Conservation (phyloP, 139 green algal genomes). For the Raphidocelis subcapitata region DNA sequence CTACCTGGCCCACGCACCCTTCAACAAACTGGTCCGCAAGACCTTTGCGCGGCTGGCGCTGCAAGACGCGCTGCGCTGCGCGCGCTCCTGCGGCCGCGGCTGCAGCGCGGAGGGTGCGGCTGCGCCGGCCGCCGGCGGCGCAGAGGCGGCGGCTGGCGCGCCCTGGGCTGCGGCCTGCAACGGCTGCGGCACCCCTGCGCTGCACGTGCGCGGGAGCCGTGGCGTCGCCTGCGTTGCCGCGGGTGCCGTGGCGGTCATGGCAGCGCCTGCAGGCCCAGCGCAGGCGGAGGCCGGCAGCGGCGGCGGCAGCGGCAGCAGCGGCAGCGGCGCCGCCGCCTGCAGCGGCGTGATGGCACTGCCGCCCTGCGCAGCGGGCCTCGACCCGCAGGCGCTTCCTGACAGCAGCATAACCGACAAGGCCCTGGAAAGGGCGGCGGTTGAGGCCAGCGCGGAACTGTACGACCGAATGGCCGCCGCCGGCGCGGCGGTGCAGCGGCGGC, state of each 20-base stretch:
- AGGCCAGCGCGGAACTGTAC: constrained; percentile 19
- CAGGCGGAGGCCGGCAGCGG: neutral
- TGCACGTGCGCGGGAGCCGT: too few species aligned
- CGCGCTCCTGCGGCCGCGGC: too few species aligned
- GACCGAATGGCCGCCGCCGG: constrained; percentile 24
- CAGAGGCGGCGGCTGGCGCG: constrained; percentile 5
- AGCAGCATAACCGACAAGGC: constrained; percentile 19
- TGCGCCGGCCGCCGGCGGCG: too few species aligned
- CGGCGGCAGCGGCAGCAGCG: neutral
- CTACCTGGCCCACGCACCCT: constrained; percentile 70
- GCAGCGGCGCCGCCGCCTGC: constrained; percentile 9
- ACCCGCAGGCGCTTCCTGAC: constrained; percentile 1
- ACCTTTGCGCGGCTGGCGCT: constrained; percentile 62
- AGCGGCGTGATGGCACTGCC: constrained; percentile 1
- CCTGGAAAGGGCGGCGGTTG: constrained; percentile 36
- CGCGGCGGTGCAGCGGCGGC: constrained; percentile 37
- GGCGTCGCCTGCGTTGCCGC: too few species aligned
- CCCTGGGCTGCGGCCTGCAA: too few species aligned
- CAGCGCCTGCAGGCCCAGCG: too few species aligned
- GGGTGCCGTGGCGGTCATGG: too few species aligned
- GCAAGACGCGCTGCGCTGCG: constrained; percentile 46
- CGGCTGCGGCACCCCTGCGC: neutral
- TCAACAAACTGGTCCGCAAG: constrained; percentile 82
- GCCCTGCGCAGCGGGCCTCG: neutral
- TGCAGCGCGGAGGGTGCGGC: too few species aligned